These are phyloP conservation scores for Mrakia hoshinonis DNA, from an alignment of 768 basidiomycete species.

Conservation along the genomic window DNA sequence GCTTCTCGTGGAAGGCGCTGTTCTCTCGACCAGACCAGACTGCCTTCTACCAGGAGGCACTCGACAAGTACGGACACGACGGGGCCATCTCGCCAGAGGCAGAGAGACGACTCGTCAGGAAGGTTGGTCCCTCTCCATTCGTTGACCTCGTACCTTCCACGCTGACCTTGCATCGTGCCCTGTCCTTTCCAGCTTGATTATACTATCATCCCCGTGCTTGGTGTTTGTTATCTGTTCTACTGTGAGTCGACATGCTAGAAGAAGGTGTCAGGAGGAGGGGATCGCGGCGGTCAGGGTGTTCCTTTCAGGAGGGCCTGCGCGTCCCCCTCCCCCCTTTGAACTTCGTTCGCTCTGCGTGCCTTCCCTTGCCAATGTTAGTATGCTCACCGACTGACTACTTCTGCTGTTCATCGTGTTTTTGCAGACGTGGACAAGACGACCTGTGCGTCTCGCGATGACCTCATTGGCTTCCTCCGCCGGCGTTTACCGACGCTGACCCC, in stretches of 20 bases:
- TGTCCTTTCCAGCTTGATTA: background rate
- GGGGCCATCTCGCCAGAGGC: constrained; percentile 13
- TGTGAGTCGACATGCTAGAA: too few species aligned
- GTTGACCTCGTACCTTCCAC: constrained; percentile 35
- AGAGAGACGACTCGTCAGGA: constrained; percentile 25
- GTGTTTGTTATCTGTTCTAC: background rate
- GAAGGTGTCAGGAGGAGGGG: too few species aligned
- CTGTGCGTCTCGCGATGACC: constrained; percentile 27
- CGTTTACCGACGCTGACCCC: background rate
- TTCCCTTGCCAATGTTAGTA: constrained; percentile 29
- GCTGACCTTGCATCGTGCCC: background rate
- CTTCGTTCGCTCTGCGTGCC: too few species aligned
- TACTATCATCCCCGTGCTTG: background rate
- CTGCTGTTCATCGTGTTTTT: background rate
- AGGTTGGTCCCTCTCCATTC: constrained; percentile 37
- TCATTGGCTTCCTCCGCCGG: background rate
- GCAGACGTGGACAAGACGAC: constrained; percentile 38
- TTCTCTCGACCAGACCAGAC: background rate
- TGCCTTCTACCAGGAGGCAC: constrained; percentile 21
- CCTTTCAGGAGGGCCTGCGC: too few species aligned
- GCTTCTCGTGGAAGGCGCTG: constrained; percentile 13
- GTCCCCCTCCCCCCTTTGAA: too few species aligned
- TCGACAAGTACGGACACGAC: constrained; percentile 25
- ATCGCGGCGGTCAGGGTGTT: too few species aligned
- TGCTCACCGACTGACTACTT: background rate